Conservation (phyloP, 2,329 filamentous ascomycete species). For the Pseudocercospora fuligena region DNA sequence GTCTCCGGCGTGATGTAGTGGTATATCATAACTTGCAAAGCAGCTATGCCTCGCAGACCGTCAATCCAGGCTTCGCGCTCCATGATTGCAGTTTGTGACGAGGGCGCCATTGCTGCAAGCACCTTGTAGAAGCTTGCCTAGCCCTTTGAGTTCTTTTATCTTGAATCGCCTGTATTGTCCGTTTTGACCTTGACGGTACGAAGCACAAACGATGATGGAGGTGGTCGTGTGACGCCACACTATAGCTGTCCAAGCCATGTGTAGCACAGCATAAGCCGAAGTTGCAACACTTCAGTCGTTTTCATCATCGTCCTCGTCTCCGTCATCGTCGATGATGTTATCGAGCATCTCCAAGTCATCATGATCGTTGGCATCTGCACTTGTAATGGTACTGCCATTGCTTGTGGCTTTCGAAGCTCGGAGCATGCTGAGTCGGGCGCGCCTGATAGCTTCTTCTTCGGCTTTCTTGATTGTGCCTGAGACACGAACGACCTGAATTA, state of each 20-base stretch:
- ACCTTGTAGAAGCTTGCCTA: too few relatives aligned
- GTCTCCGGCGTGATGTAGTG: too few relatives aligned
- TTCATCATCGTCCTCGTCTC: constrained; percentile 47
- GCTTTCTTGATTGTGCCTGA: constrained; percentile 92
- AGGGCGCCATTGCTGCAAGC: too few relatives aligned
- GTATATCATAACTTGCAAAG: too few relatives aligned
- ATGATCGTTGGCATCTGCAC: constrained; percentile 35
- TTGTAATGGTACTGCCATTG: not conserved
- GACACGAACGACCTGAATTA: constrained; percentile 83
- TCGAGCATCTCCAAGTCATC: constrained; percentile 48
- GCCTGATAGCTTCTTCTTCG: constrained; percentile 84
- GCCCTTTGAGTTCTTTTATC: too few relatives aligned
- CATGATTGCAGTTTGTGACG: too few relatives aligned
- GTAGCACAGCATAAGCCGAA: not conserved
- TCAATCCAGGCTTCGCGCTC: too few relatives aligned
- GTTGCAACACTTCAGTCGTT: constrained; percentile 13
- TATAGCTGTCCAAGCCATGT: not conserved
- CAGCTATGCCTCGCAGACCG: too few relatives aligned
- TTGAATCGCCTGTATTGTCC: too few relatives aligned
- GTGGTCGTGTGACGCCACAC: not conserved
- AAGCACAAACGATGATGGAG: not conserved
- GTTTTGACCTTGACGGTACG: too few relatives aligned
- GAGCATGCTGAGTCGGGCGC: constrained; percentile 73
- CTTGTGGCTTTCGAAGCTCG: constrained; percentile 60
- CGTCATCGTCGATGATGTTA: constrained; percentile 52